phyloP scores from a whole-genome alignment of 345 rosid species.

The Microcos paniculata region DNA sequence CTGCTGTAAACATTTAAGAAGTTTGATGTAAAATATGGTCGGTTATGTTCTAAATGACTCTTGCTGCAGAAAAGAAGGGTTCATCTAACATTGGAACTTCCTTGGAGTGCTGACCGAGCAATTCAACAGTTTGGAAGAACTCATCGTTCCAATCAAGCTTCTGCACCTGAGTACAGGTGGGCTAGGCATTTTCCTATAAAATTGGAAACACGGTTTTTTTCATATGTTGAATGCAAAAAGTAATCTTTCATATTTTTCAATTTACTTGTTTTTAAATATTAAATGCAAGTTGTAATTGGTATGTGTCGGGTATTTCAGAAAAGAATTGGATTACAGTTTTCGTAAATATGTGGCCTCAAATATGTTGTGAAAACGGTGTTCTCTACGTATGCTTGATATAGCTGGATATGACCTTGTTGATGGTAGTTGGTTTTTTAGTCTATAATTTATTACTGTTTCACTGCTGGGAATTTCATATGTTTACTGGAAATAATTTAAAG shows the following conservation, averaged over 20 bases:
- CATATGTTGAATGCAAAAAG: background rate
- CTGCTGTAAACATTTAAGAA: background rate
- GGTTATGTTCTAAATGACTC: constrained; percentile 14
- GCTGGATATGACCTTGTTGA: background rate
- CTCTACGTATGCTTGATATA: background rate
- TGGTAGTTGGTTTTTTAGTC: background rate
- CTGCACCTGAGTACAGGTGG: constrained; percentile 98
- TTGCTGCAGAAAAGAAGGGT: constrained; percentile 81
- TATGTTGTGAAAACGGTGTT: background rate
- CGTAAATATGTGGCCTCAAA: background rate
- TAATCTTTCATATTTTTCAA: background rate
- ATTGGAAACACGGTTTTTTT: background rate
- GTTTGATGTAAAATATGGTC: background rate
- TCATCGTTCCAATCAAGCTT: constrained; percentile 97
- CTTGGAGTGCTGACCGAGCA: constrained; percentile 99
- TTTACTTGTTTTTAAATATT: background rate
- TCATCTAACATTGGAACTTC: constrained; percentile 96
- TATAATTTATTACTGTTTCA: background rate
- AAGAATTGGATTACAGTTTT: background rate
- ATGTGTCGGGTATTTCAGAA: background rate
- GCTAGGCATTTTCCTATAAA: constrained; percentile 3
- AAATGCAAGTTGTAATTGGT: background rate
- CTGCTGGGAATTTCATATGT: background rate
- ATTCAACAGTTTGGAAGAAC: constrained; percentile 99
- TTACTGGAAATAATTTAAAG: background rate